Evolutionary conservation across 2,329 filamentous ascomycete genomes (phyloP).

Genomic region (Trichoderma pleuroti): DNA sequence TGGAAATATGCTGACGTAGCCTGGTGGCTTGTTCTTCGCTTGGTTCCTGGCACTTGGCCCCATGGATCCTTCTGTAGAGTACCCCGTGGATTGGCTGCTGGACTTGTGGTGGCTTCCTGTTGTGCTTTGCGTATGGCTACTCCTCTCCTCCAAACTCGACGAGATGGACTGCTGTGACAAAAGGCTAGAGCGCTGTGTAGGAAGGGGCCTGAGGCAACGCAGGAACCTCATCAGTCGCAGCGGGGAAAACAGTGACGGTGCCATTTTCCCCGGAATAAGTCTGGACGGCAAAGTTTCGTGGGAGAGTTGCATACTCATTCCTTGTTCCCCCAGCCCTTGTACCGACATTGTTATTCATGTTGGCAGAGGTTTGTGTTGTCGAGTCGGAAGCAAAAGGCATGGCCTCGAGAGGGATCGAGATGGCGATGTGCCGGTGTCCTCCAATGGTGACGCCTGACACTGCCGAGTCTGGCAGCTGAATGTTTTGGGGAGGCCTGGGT

Average conservation of each 20-base stretch:
- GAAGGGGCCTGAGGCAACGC: neutral
- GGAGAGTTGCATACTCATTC: neutral
- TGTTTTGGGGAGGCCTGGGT: constrained; percentile 30
- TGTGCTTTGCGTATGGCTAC: neutral
- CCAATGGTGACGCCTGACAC: constrained; percentile 51
- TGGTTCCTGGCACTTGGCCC: constrained; percentile 19
- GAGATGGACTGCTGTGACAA: neutral
- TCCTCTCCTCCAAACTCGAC: neutral
- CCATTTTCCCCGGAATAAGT: constrained; percentile 36
- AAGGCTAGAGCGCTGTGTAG: neutral
- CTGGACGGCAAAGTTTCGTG: constrained; percentile 25
- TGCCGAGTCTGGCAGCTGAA: constrained; percentile 52
- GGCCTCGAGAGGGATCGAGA: constrained; percentile 55
- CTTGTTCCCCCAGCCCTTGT: neutral
- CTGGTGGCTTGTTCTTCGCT: constrained; percentile 21
- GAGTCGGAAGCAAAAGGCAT: constrained; percentile 39
- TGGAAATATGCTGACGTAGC: constrained; percentile 26
- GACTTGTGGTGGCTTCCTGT: neutral
- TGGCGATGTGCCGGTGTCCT: constrained; percentile 57
- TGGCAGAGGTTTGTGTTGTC: constrained; percentile 35
- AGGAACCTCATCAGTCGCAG: neutral
- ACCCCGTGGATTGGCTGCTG: neutral
- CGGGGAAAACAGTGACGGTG: constrained; percentile 34
- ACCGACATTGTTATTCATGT: constrained; percentile 20
- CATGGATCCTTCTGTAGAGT: neutral